These are phyloP conservation scores for Casuarina glauca DNA, from an alignment of 306 rosid genomes.

Conservation along the genomic window DNA sequence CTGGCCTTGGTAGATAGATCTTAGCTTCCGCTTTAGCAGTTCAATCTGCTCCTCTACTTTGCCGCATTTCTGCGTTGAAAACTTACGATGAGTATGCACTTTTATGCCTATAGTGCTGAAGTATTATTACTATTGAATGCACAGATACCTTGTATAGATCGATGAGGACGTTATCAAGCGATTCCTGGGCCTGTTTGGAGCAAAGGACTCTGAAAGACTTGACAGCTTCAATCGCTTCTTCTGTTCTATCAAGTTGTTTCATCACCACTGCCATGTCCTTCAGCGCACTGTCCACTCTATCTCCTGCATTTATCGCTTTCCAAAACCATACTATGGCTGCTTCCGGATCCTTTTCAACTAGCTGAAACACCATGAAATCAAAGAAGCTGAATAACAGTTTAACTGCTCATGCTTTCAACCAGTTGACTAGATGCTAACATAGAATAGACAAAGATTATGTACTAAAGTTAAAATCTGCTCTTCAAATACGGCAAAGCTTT, in stretches of 20 bases:
- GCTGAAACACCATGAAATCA: slow-evolving; percentile 33
- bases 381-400: background rate
- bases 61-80: slow-evolving; percentile 66
- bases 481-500: too few species aligned
- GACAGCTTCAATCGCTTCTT: slow-evolving; percentile 95
- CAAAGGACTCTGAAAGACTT: slow-evolving; percentile 66
- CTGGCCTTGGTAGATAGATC: slow-evolving; percentile 70
- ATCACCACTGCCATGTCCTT: slow-evolving; percentile 96
- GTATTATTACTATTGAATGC: background rate
- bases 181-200: slow-evolving; percentile 87
- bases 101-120: too few species aligned
- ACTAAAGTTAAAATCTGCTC: too few species aligned
- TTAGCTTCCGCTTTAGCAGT: slow-evolving; percentile 67
- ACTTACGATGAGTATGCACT: background rate
- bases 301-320: slow-evolving; percentile 87
- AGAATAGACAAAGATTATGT: background rate
- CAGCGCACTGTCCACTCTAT: slow-evolving; percentile 85
- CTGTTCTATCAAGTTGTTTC: slow-evolving; percentile 80
- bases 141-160: slow-evolving; percentile 78
- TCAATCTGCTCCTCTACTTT: slow-evolving; percentile 81
- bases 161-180: slow-evolving; percentile 85
- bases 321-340: slow-evolving; percentile 73
- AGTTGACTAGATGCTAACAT: background rate
- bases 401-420: background rate
- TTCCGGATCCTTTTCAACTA: slow-evolving; percentile 76